Conservation (phyloP, 148 eudicot genomes). For the Silene conica region DNA sequence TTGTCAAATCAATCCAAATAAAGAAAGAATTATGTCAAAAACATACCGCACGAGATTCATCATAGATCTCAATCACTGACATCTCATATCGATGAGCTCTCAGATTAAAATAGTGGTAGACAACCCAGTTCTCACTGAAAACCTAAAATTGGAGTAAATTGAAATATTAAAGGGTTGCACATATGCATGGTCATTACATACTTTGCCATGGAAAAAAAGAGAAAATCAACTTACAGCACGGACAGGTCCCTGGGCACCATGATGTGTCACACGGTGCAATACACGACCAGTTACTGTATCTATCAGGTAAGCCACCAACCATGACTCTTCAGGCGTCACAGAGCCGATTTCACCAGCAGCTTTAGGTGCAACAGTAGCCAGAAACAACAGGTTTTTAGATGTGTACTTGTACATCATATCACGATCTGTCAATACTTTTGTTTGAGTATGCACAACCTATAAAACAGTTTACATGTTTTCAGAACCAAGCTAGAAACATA, state of each 20-base stretch:
- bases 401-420: constrained; percentile 93
- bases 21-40: constrained; percentile 13
- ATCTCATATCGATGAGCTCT: constrained; percentile 97
- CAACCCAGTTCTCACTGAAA: constrained; percentile 98
- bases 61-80: constrained; percentile 97
- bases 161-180: neutral
- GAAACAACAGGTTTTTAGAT: constrained; percentile 80
- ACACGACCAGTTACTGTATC: constrained; percentile 96
- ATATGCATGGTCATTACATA: constrained; percentile 1
- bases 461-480: constrained; percentile 12
- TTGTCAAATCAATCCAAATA: neutral
- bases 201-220: neutral
- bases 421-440: constrained; percentile 75
- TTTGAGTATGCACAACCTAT: constrained; percentile 96
- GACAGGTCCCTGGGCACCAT: constrained; percentile 95
- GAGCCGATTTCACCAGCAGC: constrained; percentile 81
- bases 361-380: constrained; percentile 89
- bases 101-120: constrained; percentile 95
- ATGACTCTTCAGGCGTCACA: constrained; percentile 87
- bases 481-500: neutral
- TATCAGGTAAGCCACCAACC: constrained; percentile 76
- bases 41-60: constrained; percentile 91
- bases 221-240: constrained; percentile 68
- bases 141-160: constrained; percentile 47
- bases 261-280: constrained; percentile 88